Base-by-base conservation (phyloP, 257 asterid species). In the Fraxinus anomala region DNA sequence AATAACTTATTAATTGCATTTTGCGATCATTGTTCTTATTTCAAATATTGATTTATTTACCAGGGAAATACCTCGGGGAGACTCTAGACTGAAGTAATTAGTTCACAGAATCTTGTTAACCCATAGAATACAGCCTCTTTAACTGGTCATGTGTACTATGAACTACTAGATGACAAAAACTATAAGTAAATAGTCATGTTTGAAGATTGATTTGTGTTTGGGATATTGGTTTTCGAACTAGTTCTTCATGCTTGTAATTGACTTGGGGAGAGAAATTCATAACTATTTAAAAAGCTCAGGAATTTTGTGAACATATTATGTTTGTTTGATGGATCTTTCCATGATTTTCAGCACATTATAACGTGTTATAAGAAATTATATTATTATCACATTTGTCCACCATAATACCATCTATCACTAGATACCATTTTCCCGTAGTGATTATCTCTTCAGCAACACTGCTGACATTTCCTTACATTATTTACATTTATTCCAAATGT, bases 1-100 rank as follows among this genome's bases (percentile, higher is more conserved):
- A 89, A 70, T 83, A 86, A 83, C 74, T 26, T n/a, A 0, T 39
- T 67, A 21, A 79, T 23, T 16, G n/a, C 73, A 70, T 21, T 40
- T 61, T 39, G 59, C 10, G 13, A 31, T 51, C 2, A 14, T 13
- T 74, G 24, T 28, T 80, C 72, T 26, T n/a, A 42, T 76, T 51
- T 28, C 33, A 51, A 13, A 70, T 42, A 68, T 39, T 63, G 33
- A 24, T 21, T 61, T 56, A 39, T 70, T 54, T 39, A 40, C 39
- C 70, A 33, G 68, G 54, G 85, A 85, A 51, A 70, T 74, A 44
- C 17, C 42, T 51, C 63, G 72, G 66, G 17, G 39, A 68, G 69
- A 77, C 51, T 73, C 54, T 26, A 68, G 56, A 77, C 34, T 24
- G 71, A 68, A 70, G 76, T 54, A 21, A 4, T 3, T 51, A 23